A percentile compares a stretch with the other conserved stretches of the same genome.
phyloP scores from a whole-genome alignment of 441 rosid genomes.

The Bocquillonia castaneifolia region DNA sequence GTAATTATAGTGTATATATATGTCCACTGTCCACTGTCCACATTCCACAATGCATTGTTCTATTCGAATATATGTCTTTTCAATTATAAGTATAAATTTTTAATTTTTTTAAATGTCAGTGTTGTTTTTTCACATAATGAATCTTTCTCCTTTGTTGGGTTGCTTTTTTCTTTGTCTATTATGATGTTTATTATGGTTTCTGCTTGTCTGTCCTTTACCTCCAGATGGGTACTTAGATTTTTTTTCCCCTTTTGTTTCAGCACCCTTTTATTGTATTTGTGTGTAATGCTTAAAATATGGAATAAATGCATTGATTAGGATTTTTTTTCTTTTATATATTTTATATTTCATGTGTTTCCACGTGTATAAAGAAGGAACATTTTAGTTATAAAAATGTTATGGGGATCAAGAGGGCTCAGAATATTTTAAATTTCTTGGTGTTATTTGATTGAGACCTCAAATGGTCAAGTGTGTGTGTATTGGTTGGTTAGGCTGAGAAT shows the following conservation, averaged over 20 bases:
- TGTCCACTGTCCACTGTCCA: too few species aligned
- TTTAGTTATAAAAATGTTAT: slow-evolving; percentile 12
- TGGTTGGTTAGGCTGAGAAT: too few species aligned
- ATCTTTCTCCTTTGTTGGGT: slow-evolving; percentile 31
- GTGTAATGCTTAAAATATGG: slow-evolving; percentile 36
- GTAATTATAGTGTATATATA: too few species aligned
- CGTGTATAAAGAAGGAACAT: slow-evolving; percentile 16
- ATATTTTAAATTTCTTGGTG: slow-evolving; percentile 22
- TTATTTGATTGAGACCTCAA: too few species aligned
- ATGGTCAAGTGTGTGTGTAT: too few species aligned
- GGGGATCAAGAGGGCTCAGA: slow-evolving; percentile 26
- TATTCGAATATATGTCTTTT: slow-evolving; percentile 32
- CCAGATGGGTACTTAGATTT: slow-evolving; percentile 11
- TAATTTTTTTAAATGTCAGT: slow-evolving; percentile 30
- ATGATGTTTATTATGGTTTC: neutral
- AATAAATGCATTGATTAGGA: slow-evolving; percentile 37
- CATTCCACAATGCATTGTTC: slow-evolving; percentile 42
- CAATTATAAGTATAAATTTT: slow-evolving; percentile 19
- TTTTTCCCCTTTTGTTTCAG: slow-evolving; percentile 20
- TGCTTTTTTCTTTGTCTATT: slow-evolving; percentile 23
- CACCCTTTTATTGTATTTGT: too few species aligned
- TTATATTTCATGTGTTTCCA: neutral
- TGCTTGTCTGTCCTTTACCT: slow-evolving; percentile 16
- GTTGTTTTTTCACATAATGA: slow-evolving; percentile 53
- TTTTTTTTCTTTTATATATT: slow-evolving; percentile 19